A percentile compares a stretch with the other conserved stretches of the same genome.
phyloP scores from a whole-genome alignment of 164 flowering plant genomes.

The Sextonia rubra region DNA sequence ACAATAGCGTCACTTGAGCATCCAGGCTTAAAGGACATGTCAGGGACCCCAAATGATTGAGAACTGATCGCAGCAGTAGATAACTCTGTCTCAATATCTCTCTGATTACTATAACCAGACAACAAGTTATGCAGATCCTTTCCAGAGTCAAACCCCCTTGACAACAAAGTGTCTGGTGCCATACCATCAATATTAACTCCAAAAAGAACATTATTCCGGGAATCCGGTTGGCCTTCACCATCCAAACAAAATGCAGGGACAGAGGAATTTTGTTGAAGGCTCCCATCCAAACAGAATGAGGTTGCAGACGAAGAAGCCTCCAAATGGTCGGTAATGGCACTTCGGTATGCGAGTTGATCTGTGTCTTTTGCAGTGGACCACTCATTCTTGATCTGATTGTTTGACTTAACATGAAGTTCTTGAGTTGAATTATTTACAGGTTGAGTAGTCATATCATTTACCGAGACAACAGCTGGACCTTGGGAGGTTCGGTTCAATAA shows the following conservation, averaged over 20 bases:
- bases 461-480: conserved; percentile 28
- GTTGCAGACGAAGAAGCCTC: conserved; percentile 84
- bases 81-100: conserved; percentile 80
- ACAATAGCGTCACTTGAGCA: conserved; percentile 63
- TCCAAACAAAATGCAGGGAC: conserved; percentile 59
- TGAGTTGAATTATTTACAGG: conserved; percentile 42
- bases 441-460: conserved; percentile 33
- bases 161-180: conserved; percentile 70
- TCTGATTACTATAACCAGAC: conserved; percentile 55
- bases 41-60: conserved; percentile 81
- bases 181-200: conserved; percentile 56
- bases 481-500: conserved; percentile 50
- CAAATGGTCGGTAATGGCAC: conserved; percentile 53
- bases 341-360: conserved; percentile 46
- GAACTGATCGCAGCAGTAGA: conserved; percentile 80
- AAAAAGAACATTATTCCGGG: conserved; percentile 58
- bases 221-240: conserved; percentile 62
- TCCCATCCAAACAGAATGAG: conserved; percentile 74
- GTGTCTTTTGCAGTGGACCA: conserved; percentile 39
- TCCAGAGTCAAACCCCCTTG: conserved; percentile 75
- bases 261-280: conserved; percentile 51
- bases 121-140: conserved; percentile 87
- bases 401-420: conserved; percentile 55
- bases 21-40: conserved; percentile 68
- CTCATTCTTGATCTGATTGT: conserved; percentile 49